phyloP scores from a whole-genome alignment of 176 grass and related monocot species.

The Puccinellia tenuiflora region DNA sequence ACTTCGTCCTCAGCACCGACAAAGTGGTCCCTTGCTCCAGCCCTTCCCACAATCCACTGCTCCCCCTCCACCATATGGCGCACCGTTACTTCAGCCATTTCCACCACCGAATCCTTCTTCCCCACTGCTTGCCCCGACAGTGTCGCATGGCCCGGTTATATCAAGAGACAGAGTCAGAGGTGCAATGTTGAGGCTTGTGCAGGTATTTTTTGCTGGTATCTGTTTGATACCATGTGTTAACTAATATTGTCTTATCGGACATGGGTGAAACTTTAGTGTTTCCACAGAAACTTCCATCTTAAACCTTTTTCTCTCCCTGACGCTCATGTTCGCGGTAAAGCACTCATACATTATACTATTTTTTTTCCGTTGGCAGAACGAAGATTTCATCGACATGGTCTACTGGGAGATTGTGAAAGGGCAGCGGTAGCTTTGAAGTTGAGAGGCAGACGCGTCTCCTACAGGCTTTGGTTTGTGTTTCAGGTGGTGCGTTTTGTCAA shows the following conservation, averaged over 20 bases:
- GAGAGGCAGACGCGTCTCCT: not conserved
- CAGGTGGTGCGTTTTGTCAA: conserved; percentile 9
- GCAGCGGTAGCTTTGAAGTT: conserved; percentile 31
- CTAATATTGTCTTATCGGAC: too few species aligned
- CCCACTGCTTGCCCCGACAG: conserved; percentile 29
- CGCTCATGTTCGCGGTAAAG: not conserved
- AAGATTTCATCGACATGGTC: conserved; percentile 57
- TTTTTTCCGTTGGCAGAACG: conserved; percentile 35
- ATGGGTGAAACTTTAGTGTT: too few species aligned
- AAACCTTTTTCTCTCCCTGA: not conserved
- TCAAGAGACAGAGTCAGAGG: conserved; percentile 45
- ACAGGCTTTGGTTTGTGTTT: conserved; percentile 8
- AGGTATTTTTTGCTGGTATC: conserved; percentile 34
- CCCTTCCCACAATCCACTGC: not conserved
- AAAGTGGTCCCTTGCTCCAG: not conserved
- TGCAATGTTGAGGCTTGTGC: conserved; percentile 43
- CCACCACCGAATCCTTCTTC: conserved; percentile 35
- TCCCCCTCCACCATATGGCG: conserved; percentile 34
- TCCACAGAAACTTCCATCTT: too few species aligned
- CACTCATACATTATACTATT: not conserved
- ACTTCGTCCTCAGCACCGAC: not conserved
- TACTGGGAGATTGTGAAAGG: conserved; percentile 49
- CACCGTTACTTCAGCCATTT: conserved; percentile 38
- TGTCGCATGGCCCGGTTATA: conserved; percentile 24
- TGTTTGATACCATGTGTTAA: too few species aligned